Percentiles rank a stretch among this genome's conserved stretches.
These are phyloP conservation scores for Neobulgaria alba DNA, from an alignment of 2,329 filamentous ascomycete species.

Conservation along the genomic window DNA sequence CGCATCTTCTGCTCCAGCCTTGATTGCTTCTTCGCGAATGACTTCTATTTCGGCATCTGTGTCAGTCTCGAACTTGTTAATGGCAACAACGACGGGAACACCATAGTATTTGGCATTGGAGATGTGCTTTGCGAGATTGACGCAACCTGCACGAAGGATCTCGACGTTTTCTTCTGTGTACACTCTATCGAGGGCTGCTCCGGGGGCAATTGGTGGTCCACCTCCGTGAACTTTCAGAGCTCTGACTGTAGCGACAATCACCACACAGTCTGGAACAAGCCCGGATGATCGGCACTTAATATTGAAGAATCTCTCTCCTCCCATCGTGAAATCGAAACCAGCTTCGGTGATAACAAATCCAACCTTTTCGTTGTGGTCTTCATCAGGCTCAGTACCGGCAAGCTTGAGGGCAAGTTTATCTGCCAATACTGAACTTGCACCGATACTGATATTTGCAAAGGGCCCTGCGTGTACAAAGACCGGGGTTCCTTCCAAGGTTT, in stretches of 20 bases:
- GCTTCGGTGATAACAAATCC: conserved; percentile 96
- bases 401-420: conserved; percentile 95
- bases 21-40: conserved; percentile 81
- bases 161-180: conserved; percentile 94
- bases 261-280: conserved; percentile 83
- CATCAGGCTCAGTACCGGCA: conserved; percentile 85
- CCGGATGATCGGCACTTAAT: conserved; percentile 97
- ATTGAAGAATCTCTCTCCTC: conserved; percentile 98
- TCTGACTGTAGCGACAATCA: conserved; percentile 90
- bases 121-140: conserved; percentile 95
- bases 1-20: conserved; percentile 88
- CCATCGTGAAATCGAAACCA: conserved; percentile 99
- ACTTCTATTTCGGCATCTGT: conserved; percentile 86
- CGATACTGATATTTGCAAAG: conserved; percentile 97
- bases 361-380: conserved; percentile 71
- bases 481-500: conserved; percentile 91
- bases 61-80: conserved; percentile 94
- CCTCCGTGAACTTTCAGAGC: conserved; percentile 96
- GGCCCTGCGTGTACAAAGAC: conserved; percentile 97
- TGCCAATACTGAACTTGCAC: conserved; percentile 88
- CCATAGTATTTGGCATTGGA: conserved; percentile 82
- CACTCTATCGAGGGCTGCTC: conserved; percentile 73
- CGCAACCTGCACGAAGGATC: conserved; percentile 77
- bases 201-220: conserved; percentile 85
- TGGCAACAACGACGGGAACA: conserved; percentile 88